A percentile compares a stretch with the other conserved stretches of the same genome.
phyloP scores from a whole-genome alignment of 2,329 filamentous ascomycete genomes.

The Ceratocystis huliohia region DNA sequence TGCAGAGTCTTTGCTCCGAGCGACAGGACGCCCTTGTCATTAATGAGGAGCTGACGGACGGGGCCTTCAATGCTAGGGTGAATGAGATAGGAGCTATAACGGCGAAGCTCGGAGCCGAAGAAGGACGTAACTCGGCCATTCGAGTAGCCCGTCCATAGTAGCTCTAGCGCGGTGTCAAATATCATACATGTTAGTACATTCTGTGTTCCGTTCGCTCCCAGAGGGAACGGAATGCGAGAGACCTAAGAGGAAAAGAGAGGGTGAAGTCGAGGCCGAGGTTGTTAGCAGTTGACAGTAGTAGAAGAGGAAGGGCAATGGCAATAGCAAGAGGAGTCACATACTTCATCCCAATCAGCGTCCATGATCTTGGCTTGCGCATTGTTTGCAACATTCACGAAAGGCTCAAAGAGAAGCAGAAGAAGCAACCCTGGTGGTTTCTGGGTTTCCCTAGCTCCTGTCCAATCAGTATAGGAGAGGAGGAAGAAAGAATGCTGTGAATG shows the following conservation, averaged over 20 bases:
- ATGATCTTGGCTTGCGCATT: conserved; percentile 33
- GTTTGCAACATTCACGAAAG: conserved; percentile 23
- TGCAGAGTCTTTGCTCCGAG: conserved; percentile 74
- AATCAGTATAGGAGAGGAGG: no score
- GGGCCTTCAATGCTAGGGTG: conserved; percentile 61
- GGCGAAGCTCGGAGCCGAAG: conserved; percentile 69
- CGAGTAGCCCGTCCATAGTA: conserved; percentile 77
- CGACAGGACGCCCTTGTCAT: conserved; percentile 81
- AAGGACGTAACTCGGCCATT: conserved; percentile 74
- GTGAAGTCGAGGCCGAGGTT: neutral
- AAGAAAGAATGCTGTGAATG: no score
- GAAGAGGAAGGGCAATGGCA: neutral
- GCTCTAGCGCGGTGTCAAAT: conserved; percentile 80
- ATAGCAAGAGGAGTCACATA: conserved; percentile 27
- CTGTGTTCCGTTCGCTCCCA: conserved; percentile 55
- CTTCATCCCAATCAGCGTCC: conserved; percentile 59
- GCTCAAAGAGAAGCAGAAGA: neutral
- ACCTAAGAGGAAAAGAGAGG: conserved; percentile 42
- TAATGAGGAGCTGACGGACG: conserved; percentile 80
- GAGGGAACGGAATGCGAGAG: conserved; percentile 67
- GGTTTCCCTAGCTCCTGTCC: no score
- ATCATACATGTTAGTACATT: conserved; percentile 67
- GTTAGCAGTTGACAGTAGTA: neutral
- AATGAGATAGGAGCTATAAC: conserved; percentile 81
- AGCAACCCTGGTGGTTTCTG: no score